Conservation (phyloP, 2,329 filamentous ascomycete genomes). For the Cladobotryum mycophilum region DNA sequence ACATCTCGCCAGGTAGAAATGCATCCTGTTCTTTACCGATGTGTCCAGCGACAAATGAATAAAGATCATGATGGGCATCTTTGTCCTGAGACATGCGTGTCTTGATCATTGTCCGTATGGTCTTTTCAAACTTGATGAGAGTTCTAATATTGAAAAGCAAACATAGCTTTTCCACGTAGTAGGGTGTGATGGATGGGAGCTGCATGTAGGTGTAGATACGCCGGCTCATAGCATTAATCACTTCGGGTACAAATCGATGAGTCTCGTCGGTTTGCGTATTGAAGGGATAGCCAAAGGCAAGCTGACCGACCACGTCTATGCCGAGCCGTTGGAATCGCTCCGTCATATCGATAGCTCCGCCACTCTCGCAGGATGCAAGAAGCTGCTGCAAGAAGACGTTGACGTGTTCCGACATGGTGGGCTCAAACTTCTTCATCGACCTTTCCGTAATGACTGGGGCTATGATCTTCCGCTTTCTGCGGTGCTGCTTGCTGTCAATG, state of each 20-base stretch:
- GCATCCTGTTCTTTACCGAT: neutral
- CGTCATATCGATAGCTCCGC: neutral
- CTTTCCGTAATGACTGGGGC: neutral
- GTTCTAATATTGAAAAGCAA: neutral
- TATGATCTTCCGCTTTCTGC: conserved; percentile 4
- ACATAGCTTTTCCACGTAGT: neutral
- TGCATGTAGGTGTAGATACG: conserved; percentile 4
- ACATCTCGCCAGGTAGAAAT: neutral
- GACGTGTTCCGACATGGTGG: neutral
- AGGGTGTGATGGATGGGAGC: neutral
- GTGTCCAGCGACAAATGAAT: neutral
- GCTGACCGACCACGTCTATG: conserved; percentile 3
- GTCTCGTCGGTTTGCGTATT: conserved; percentile 4
- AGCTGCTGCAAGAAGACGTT: conserved; percentile 1
- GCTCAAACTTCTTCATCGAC: conserved; percentile 5
- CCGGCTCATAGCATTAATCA: neutral
- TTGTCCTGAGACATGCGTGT: conserved; percentile 1
- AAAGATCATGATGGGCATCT: conserved; percentile 4
- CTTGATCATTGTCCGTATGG: neutral
- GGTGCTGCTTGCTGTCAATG: neutral
- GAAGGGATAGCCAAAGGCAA: conserved; percentile 5
- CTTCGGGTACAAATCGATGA: neutral
- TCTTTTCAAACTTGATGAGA: neutral
- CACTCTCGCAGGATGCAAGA: neutral
- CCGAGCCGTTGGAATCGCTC: neutral